Percentiles rank a stretch among this genome's conserved stretches.
Conservation (phyloP, 192 early-diverging fungal species). For the Coemansia javaensis region DNA sequence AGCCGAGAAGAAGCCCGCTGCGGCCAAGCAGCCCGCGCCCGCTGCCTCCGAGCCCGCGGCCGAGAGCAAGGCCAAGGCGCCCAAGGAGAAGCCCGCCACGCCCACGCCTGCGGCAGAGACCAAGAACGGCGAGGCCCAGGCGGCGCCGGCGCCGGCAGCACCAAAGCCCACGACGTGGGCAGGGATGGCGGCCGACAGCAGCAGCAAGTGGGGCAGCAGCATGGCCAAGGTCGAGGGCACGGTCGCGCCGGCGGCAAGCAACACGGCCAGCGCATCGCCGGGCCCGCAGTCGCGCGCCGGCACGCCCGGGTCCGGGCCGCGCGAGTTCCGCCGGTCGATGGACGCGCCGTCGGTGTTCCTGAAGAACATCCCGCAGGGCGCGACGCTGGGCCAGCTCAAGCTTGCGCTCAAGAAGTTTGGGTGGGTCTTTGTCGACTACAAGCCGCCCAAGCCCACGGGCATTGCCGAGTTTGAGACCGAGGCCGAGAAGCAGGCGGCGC, state of each 20-base stretch:
- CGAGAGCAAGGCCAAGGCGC: constrained; percentile 33
- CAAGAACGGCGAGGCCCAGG: constrained; percentile 9
- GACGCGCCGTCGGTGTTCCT: constrained; percentile 63
- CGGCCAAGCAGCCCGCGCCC: constrained; percentile 5
- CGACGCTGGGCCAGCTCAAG: constrained; percentile 50
- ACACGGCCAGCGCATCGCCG: constrained; percentile 12
- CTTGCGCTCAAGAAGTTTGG: constrained; percentile 59
- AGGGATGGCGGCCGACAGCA: constrained; percentile 59
- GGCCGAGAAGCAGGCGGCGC: constrained; percentile 58
- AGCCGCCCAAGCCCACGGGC: constrained; percentile 52
- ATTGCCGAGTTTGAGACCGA: constrained; percentile 68
- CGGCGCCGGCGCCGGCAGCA: constrained; percentile 30
- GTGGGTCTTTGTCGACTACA: constrained; percentile 58
- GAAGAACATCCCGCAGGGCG: constrained; percentile 53
- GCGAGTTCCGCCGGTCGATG: constrained; percentile 25
- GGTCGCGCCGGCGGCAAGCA: constrained; percentile 43
- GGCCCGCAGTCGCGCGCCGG: constrained; percentile 26
- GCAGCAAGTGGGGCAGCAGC: constrained; percentile 53
- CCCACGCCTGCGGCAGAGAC: constrained; percentile 10
- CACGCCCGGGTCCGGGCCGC: constrained; percentile 39
- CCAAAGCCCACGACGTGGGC: constrained; percentile 77
- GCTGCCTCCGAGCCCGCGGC: constrained; percentile 9
- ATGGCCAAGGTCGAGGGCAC: constrained; percentile 53
- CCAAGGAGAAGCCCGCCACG: constrained; percentile 43
- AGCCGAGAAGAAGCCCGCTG: constrained; percentile 24